phyloP scores from a whole-genome alignment of 78 protist species.

The slime mould (Dictyostelium discoideum) region dicty_2.7 NC_007090.3:4311501-4312000 shows the following conservation, averaged over 20 bases:
- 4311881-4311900: slow-evolving; percentile 55
- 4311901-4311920: slow-evolving; percentile 78
- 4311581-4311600: slow-evolving; percentile 71
- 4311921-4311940: slow-evolving; percentile 73
- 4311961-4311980: slow-evolving; percentile 45
- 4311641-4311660: slow-evolving; percentile 89
- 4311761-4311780: slow-evolving; percentile 86
- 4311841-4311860: slow-evolving; percentile 89
- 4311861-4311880: slow-evolving; percentile 85
- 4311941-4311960: slow-evolving; percentile 47
- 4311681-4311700: slow-evolving; percentile 80
- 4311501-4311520: slow-evolving; percentile 81
- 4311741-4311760: slow-evolving; percentile 73
- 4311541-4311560: slow-evolving; percentile 80
- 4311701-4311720: slow-evolving; percentile 71
- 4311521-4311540: slow-evolving; percentile 90
- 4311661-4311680: slow-evolving; percentile 90
- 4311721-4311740: slow-evolving; percentile 60
- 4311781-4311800: slow-evolving; percentile 91
- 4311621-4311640: slow-evolving; percentile 73
- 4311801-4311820: slow-evolving; percentile 80
- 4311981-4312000: slow-evolving; percentile 88
- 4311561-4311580: slow-evolving; percentile 8
- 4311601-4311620: slow-evolving; percentile 70
- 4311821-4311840: slow-evolving; percentile 85